Conservation (phyloP, 1,139 yeast genomes). For the Taphrina wiesneri region DNA sequence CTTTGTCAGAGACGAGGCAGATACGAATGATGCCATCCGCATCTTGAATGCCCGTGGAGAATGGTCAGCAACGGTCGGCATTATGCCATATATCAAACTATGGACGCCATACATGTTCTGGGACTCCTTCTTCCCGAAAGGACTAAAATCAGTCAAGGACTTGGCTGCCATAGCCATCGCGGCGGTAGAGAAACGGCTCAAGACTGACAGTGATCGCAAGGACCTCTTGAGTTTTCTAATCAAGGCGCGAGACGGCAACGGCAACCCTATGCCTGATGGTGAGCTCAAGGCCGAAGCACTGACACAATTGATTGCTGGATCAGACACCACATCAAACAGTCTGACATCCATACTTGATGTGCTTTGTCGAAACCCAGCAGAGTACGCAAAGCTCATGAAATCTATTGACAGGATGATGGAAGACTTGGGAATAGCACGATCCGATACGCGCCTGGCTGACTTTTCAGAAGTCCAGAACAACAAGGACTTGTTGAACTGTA, state of each 20-base stretch:
- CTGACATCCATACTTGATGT: conserved; percentile 23
- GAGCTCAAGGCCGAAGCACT: conserved; percentile 33
- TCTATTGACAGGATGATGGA: conserved; percentile 24
- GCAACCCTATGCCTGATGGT: conserved; percentile 28
- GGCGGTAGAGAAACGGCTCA: conserved; percentile 26
- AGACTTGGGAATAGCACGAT: conserved; percentile 12
- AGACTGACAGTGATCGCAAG: neutral
- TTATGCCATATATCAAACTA: conserved; percentile 22
- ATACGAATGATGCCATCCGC: conserved; percentile 24
- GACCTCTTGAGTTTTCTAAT: conserved; percentile 22
- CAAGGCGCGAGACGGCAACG: conserved; percentile 29
- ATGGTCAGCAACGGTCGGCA: conserved; percentile 31
- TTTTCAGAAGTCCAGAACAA: conserved; percentile 26
- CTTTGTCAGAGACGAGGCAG: conserved; percentile 19
- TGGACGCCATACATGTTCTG: conserved; percentile 28
- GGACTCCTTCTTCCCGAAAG: conserved; percentile 30
- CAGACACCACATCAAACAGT: conserved; percentile 29
- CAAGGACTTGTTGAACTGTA: conserved; percentile 6
- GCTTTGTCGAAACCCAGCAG: conserved; percentile 23
- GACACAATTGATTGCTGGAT: conserved; percentile 33
- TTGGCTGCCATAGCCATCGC: conserved; percentile 25
- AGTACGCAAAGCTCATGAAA: neutral
- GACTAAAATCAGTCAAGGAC: conserved; percentile 16
- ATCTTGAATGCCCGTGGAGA: conserved; percentile 26
- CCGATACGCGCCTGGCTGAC: conserved; percentile 6